Base-by-base conservation (phyloP, 2,329 filamentous ascomycete species). In the Sphaerulina musiva region DNA sequence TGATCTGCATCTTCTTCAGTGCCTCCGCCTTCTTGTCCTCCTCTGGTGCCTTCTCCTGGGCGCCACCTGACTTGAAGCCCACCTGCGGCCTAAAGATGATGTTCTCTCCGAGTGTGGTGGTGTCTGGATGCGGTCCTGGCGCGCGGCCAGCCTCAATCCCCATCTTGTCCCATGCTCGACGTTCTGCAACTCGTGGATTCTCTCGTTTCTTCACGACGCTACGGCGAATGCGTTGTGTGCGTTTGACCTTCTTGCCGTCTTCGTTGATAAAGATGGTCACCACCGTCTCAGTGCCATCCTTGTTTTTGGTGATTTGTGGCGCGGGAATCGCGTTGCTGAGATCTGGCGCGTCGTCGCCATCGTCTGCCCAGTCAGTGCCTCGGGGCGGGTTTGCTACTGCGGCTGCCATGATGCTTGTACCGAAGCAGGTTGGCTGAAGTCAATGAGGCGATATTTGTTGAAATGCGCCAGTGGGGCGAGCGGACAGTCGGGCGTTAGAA, bases 1-100 rank as follows among this genome's bases (percentile, higher is more conserved):
- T 97, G 80, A 98, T 95, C 79, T 96, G 95, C 83, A 96, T 95
- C 78, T 96, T 91, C 83, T 93, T 95, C 69, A 97, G 80, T 67
- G 80, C 77, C 59, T 81, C 78, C 71, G 82, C 80, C 74, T 84
- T 79, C 69, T 86, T 83, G 67, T 86, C 84, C 73, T 88, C 86
- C 68, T 80, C 75, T 67, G 84, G 83, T 76, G 61, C 67, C 72
- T 76, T 76, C 66, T 92, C 87, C 71, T 87, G 87, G 76, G 89
- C 88, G 71, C 86, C 85, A 63, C 88, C 88, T 69, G 87, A 84
- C 78, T 91, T 92, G 91, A 90, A 98, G 80, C 95, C 95, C 66
- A 88, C 82, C 71, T 84, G 87, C 39, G 92, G 93, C 62, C 88
- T 81, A 86, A 98, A 97, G 71, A 95, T 84, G 74, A 98, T 97